These are phyloP conservation scores for Trichosporon faecale DNA, from an alignment of 1,284 basidiomycete species.

Conservation along the genomic window DNA sequence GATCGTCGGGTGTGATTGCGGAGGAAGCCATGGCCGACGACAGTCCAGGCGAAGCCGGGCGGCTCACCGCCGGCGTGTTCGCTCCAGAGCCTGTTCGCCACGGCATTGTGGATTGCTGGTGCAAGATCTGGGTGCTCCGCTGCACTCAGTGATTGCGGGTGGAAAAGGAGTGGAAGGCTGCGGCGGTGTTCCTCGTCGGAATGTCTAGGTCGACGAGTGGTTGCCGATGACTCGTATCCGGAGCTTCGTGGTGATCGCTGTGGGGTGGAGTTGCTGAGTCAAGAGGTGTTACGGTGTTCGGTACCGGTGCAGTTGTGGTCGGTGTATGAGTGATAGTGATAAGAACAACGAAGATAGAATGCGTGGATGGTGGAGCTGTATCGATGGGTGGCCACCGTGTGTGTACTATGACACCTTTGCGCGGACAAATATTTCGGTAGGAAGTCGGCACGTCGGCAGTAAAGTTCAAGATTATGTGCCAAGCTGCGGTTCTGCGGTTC, in stretches of 20 bases:
- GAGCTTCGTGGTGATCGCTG: background rate
- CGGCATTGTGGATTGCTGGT: background rate
- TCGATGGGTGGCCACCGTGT: background rate
- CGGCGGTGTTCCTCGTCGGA: background rate
- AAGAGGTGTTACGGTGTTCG: background rate
- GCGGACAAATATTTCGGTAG: conserved; percentile 1
- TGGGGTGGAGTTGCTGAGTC: background rate
- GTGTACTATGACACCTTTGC: background rate
- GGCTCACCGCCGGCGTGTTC: background rate
- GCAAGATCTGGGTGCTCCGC: background rate
- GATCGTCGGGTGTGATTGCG: conserved; percentile 22
- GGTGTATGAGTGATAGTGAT: background rate
- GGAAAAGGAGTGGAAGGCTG: background rate
- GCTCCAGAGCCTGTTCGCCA: background rate
- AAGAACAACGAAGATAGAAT: background rate
- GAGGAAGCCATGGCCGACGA: conserved; percentile 2
- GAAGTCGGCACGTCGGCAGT: background rate
- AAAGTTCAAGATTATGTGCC: conserved; percentile 3
- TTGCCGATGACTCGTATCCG: background rate
- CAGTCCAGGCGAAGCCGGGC: background rate
- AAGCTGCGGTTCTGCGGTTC: too few species aligned
- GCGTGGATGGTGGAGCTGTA: background rate
- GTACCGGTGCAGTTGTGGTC: background rate
- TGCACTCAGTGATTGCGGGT: background rate
- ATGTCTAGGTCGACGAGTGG: background rate